Percentiles rank a stretch among this genome's conserved stretches.
Evolutionary conservation across 2,329 filamentous ascomycete genomes (phyloP).

Genomic region (Parasarocladium wereldwijsianum): DNA sequence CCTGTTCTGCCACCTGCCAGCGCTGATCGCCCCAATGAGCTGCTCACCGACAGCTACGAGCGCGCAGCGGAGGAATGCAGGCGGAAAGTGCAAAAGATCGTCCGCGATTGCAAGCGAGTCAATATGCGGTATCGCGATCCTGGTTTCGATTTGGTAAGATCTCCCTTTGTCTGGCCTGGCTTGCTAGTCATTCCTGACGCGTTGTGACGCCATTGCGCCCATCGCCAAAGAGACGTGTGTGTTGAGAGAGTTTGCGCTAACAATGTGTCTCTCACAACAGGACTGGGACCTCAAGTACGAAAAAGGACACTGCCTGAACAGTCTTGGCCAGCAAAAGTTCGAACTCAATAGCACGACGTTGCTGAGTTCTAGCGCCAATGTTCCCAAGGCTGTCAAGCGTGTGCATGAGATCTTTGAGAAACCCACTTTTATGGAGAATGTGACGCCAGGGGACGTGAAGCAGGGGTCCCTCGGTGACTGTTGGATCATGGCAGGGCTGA

Average conservation of each 20-base stretch:
- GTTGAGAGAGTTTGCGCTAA: conserved; percentile 4
- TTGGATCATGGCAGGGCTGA: conserved; percentile 69
- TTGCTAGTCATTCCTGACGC: conserved; percentile 9
- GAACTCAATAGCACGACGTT: conserved; percentile 31
- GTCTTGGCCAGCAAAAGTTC: conserved; percentile 34
- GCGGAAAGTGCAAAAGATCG: conserved; percentile 45
- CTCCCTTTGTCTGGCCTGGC: too few relatives aligned
- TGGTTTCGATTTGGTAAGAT: conserved; percentile 41
- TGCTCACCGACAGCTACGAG: conserved; percentile 45
- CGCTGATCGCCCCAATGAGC: conserved; percentile 41
- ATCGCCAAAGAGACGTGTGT: neutral
- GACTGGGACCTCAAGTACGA: conserved; percentile 56
- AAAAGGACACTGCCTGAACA: conserved; percentile 39
- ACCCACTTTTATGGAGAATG: conserved; percentile 50
- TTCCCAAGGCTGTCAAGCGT: conserved; percentile 63
- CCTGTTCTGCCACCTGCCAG: conserved; percentile 36
- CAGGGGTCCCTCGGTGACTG: conserved; percentile 70
- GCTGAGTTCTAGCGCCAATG: conserved; percentile 28
- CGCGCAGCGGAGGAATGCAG: conserved; percentile 49
- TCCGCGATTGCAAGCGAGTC: conserved; percentile 51
- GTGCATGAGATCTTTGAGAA: conserved; percentile 62
- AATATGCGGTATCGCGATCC: conserved; percentile 70
- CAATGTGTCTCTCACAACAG: conserved; percentile 21
- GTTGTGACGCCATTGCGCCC: neutral
- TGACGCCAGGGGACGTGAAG: conserved; percentile 60